Conservation (phyloP, 2,329 filamentous ascomycete genomes). For the Orbilia oligospora region DNA sequence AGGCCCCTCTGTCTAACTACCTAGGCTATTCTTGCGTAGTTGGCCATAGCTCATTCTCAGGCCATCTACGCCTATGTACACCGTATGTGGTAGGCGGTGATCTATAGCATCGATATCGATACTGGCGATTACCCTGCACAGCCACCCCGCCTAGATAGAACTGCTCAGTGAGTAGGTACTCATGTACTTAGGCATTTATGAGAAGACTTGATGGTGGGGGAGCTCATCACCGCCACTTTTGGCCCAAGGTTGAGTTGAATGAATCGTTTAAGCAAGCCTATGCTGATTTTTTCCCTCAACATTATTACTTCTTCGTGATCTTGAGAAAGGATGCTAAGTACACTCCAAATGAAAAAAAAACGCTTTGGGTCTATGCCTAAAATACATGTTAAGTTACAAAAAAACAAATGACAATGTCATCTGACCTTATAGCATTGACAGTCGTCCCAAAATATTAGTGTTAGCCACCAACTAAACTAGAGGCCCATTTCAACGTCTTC, state of each 20-base stretch:
- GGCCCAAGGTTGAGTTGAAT: neutral
- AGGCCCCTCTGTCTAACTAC: neutral
- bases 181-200: neutral
- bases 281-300: constrained; percentile 14
- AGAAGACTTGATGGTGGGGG: neutral
- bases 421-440: constrained; percentile 28
- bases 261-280: constrained; percentile 35
- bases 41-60: constrained; percentile 17
- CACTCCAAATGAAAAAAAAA: constrained; percentile 34
- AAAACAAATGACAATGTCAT: constrained; percentile 11
- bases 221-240: constrained; percentile 28
- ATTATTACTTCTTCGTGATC: constrained; percentile 36
- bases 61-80: constrained; percentile 25
- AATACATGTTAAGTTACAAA: constrained; percentile 57
- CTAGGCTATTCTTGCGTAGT: constrained; percentile 37
- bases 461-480: constrained; percentile 18
- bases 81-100: constrained; percentile 27
- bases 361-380: constrained; percentile 50
- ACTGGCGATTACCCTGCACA: constrained; percentile 20
- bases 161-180: neutral
- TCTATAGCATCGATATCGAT: constrained; percentile 11
- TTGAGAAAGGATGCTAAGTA: constrained; percentile 40
- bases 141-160: constrained; percentile 3
- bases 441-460: constrained; percentile 8
- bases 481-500: constrained; percentile 66